Evolutionary conservation across 1,284 basidiomycete species (phyloP).

Genomic region (Boletus albobrunnescens): DNA sequence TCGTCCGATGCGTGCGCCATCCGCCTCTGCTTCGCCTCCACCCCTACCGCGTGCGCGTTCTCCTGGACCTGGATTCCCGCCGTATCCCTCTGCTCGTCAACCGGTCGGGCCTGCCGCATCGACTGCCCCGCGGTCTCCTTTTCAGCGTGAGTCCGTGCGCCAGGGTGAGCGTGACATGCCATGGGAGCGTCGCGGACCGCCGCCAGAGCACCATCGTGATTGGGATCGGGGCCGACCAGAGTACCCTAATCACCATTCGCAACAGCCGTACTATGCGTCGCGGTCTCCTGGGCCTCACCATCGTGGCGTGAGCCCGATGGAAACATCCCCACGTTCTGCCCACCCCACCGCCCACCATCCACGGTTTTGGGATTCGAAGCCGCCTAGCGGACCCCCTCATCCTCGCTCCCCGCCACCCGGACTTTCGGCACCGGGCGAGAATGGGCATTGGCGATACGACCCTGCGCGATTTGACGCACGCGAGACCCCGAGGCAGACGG

Average conservation of each 20-base stretch:
- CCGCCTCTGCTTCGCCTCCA: slow-evolving; percentile 56
- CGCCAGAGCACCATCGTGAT: slow-evolving; percentile 41
- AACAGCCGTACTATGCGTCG: slow-evolving; percentile 30
- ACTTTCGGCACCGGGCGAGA: slow-evolving; percentile 18
- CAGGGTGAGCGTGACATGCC: slow-evolving; percentile 41
- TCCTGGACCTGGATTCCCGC: slow-evolving; percentile 43
- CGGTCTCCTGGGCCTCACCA: slow-evolving; percentile 32
- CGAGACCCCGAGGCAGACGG: slow-evolving; percentile 30
- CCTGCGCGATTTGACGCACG: slow-evolving; percentile 30
- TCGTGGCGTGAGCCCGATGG: slow-evolving; percentile 38
- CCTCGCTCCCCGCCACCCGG: slow-evolving; percentile 26
- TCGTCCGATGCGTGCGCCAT: slow-evolving; percentile 44
- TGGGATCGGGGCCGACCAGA: slow-evolving; percentile 53
- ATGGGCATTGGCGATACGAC: slow-evolving; percentile 34
- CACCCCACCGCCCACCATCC: slow-evolving; percentile 34
- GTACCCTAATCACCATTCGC: slow-evolving; percentile 39
- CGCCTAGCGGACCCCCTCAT: slow-evolving; percentile 24
- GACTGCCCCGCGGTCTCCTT: slow-evolving; percentile 50
- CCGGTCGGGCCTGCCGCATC: slow-evolving; percentile 54
- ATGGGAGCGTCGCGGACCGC: slow-evolving; percentile 53
- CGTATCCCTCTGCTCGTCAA: slow-evolving; percentile 44
- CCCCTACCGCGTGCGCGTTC: slow-evolving; percentile 44
- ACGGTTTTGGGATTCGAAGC: slow-evolving; percentile 34
- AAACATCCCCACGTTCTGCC: slow-evolving; percentile 52
- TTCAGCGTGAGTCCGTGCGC: slow-evolving; percentile 44